Percentiles rank a stretch among this genome's conserved stretches.
Conservation (phyloP, 106 monocot genomes). For the Acorus calamus region DNA sequence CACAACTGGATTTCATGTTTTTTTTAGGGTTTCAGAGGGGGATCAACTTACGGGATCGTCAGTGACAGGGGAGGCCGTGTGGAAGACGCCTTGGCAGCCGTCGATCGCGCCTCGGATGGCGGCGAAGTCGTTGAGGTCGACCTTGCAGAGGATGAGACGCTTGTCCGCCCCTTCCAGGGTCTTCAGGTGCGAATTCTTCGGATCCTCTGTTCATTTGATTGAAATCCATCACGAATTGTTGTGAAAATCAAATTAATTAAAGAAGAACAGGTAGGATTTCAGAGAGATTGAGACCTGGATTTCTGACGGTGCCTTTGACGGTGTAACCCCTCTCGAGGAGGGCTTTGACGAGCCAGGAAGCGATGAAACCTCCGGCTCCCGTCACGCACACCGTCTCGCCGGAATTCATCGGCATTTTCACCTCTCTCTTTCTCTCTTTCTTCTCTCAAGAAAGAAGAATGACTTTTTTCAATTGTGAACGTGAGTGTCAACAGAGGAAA, state of each 20-base stretch:
- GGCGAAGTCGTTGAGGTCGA: conserved; percentile 59
- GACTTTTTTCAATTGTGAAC: too few species aligned
- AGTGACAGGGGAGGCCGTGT: conserved; percentile 66
- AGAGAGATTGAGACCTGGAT: conserved; percentile 7
- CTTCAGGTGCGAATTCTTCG: conserved; percentile 58
- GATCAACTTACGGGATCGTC: conserved; percentile 43
- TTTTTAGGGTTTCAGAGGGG: too few species aligned
- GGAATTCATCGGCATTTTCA: too few species aligned
- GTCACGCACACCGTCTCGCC: conserved; percentile 19
- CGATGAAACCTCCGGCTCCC: conserved; percentile 21
- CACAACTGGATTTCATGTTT: too few species aligned
- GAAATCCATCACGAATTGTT: too few species aligned
- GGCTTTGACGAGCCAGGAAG: conserved; percentile 22
- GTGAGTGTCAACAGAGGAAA: too few species aligned
- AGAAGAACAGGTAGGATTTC: too few species aligned
- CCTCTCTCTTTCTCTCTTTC: too few species aligned
- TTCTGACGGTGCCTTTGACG: conserved; percentile 18
- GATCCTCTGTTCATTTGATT: conserved; percentile 25
- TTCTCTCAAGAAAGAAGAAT: too few species aligned
- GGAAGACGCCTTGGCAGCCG: conserved; percentile 68
- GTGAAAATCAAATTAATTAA: too few species aligned
- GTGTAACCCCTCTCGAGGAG: conserved; percentile 17
- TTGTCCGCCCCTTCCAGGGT: conserved; percentile 51
- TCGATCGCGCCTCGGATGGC: conserved; percentile 36
- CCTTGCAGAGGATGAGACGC: conserved; percentile 50